Base-by-base conservation (phyloP, 805 yeast genomes). In the Saccharomycopsis javanensis region DNA sequence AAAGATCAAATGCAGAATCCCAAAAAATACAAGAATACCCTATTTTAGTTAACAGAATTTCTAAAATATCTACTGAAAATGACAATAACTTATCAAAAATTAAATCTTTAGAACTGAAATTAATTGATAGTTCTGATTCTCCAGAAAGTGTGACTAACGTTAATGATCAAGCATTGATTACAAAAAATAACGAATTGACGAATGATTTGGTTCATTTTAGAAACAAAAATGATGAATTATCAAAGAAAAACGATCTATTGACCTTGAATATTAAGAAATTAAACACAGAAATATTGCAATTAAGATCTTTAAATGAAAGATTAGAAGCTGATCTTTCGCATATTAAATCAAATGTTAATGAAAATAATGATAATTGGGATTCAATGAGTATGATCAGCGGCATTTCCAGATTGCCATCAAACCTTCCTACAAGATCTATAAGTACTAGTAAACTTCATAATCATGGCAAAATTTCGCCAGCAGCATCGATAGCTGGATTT, bases 301-400 rank as follows among this genome's bases (percentile, higher is more conserved):
- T 82, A 37, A 73, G 74, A 37, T 64, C 69, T 27, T 68, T 80
- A 55, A 88, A 86, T 64, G 67, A 71, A 18, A 81, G 80, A 66
- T 74, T 94, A 53, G 98, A 94, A 68, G 72, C 76, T 28, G 98
- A 92, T 66, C 68, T 92, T 60, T 77, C 81, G 23, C 76, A 75
- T 38, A 68, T 86, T 35, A 84, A 83, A 58, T 79, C 77, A 31
- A 66, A 69, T 2, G 68, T 64, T 33, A 68, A 67, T 38, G 69
- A 64, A 31, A 70, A 72, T 42, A 69, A 67, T 50, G 83, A 79
- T 58, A 74, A 74, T 64, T 79, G 80, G 74, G 86, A 81, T 60
- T 79, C 82, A 8, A 79, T 80, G 72, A 82, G 88, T 63, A 74
- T 85, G 75, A 78, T 85, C 53, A 85, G 91, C 3, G 83, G 85